These are phyloP conservation scores for Pythium pyrilobum DNA, from an alignment of 352 stramenopile genomes.

Conservation along the genomic window DNA sequence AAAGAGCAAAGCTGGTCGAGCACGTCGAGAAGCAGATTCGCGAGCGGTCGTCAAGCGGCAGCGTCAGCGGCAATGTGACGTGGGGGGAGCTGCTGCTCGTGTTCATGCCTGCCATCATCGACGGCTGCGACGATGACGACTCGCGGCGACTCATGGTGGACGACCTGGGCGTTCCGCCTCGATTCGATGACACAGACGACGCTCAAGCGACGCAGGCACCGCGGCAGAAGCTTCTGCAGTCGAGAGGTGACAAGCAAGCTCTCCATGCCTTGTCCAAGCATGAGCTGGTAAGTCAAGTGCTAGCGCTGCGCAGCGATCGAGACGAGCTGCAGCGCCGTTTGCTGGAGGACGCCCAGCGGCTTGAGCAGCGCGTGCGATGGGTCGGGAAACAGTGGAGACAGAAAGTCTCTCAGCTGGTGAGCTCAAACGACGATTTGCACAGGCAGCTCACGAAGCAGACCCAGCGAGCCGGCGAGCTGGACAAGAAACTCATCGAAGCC, in stretches of 20 bases:
- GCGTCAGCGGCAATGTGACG: conserved; percentile 35
- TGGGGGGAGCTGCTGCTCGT: conserved; percentile 74
- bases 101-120: conserved; percentile 38
- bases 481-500: conserved; percentile 21
- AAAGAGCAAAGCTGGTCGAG: conserved; percentile 24
- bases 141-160: not conserved
- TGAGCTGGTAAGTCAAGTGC: conserved; percentile 41
- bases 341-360: conserved; percentile 32
- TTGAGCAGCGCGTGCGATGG: conserved; percentile 28
- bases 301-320: conserved; percentile 34
- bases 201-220: not conserved
- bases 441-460: conserved; percentile 16
- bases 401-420: conserved; percentile 35
- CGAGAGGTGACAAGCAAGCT: conserved; percentile 15
- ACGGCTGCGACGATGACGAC: not conserved
- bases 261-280: conserved; percentile 28
- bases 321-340: conserved; percentile 33
- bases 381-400: conserved; percentile 43
- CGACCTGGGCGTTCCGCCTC: not conserved
- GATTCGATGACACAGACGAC: not conserved
- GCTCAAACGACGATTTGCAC: conserved; percentile 37
- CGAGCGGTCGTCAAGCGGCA: conserved; percentile 17
- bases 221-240: not conserved
- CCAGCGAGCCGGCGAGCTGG: conserved; percentile 3
- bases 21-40: conserved; percentile 36